These are phyloP conservation scores for Sporothrix mexicana DNA, from an alignment of 2,329 filamentous ascomycete genomes.

Conservation along the genomic window DNA sequence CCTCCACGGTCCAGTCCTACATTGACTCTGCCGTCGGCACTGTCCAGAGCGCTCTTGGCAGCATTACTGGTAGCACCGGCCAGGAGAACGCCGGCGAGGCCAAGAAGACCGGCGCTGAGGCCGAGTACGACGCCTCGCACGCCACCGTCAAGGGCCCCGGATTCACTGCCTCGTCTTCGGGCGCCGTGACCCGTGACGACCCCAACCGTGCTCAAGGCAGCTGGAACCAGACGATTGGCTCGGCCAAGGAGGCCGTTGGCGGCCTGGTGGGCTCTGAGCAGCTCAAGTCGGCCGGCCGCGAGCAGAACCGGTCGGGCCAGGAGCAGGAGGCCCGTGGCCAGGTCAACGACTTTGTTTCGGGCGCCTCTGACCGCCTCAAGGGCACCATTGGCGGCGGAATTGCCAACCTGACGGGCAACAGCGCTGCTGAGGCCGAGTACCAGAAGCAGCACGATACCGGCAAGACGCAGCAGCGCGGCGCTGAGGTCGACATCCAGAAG, in stretches of 20 bases:
- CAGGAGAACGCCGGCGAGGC: constrained; percentile 70
- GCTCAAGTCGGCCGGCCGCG: constrained; percentile 73
- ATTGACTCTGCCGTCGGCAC: constrained; percentile 74
- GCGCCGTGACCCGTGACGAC: constrained; percentile 73
- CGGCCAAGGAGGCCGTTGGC: constrained; percentile 81
- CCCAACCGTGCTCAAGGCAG: constrained; percentile 72
- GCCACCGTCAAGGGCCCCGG: constrained; percentile 76
- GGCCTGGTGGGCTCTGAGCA: constrained; percentile 75
- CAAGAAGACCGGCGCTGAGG: constrained; percentile 68
- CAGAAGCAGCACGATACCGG: constrained; percentile 76
- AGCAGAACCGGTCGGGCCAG: constrained; percentile 82
- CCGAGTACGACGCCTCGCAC: constrained; percentile 76
- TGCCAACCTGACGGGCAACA: constrained; percentile 75
- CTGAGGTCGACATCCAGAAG: constrained; percentile 80
- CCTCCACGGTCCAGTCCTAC: constrained; percentile 81
- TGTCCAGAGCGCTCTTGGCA: constrained; percentile 73
- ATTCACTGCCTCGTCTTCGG: constrained; percentile 70
- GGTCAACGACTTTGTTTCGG: constrained; percentile 73
- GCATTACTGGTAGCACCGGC: constrained; percentile 71
- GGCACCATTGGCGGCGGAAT: constrained; percentile 72
- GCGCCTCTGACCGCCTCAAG: constrained; percentile 68
- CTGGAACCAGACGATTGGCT: constrained; percentile 90
- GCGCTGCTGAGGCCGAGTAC: constrained; percentile 66
- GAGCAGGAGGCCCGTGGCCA: constrained; percentile 84
- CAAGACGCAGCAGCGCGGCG: constrained; percentile 80